Evolutionary conservation across 179 eudicot genomes (phyloP).

Genomic region (Vitellaria paradoxa): DNA sequence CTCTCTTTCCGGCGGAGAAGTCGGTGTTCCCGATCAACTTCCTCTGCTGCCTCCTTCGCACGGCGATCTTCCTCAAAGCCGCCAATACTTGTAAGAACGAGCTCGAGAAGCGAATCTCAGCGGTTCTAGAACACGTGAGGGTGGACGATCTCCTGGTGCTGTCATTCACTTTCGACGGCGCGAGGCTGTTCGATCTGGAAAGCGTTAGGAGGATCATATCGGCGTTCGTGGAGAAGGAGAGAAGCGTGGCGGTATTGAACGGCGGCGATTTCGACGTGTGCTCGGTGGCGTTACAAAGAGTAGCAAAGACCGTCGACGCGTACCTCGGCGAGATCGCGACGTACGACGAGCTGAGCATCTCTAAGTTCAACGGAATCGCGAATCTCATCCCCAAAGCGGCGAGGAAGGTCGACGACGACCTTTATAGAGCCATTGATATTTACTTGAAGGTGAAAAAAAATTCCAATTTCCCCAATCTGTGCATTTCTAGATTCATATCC

Average conservation of each 20-base stretch:
- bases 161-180: constrained; percentile 74
- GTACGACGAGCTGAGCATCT: constrained; percentile 58
- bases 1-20: constrained; percentile 72
- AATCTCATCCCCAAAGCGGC: constrained; percentile 60
- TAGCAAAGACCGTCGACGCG: constrained; percentile 78
- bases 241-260: constrained; percentile 74
- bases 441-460: constrained; percentile 58
- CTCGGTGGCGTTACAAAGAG: constrained; percentile 62
- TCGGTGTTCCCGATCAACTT: constrained; percentile 71
- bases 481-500: not conserved
- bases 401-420: constrained; percentile 66
- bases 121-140: constrained; percentile 68
- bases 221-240: constrained; percentile 80
- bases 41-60: constrained; percentile 74
- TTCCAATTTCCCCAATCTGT: not conserved
- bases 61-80: constrained; percentile 63
- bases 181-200: constrained; percentile 74
- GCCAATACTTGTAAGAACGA: constrained; percentile 49
- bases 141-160: constrained; percentile 76
- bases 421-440: constrained; percentile 80
- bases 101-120: constrained; percentile 74
- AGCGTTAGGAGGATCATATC: constrained; percentile 77
- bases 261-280: constrained; percentile 72
- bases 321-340: constrained; percentile 85
- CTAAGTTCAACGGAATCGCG: constrained; percentile 83